These are phyloP conservation scores for Mariannaea elegans DNA, from an alignment of 2,329 filamentous ascomycete species.

Conservation along the genomic window DNA sequence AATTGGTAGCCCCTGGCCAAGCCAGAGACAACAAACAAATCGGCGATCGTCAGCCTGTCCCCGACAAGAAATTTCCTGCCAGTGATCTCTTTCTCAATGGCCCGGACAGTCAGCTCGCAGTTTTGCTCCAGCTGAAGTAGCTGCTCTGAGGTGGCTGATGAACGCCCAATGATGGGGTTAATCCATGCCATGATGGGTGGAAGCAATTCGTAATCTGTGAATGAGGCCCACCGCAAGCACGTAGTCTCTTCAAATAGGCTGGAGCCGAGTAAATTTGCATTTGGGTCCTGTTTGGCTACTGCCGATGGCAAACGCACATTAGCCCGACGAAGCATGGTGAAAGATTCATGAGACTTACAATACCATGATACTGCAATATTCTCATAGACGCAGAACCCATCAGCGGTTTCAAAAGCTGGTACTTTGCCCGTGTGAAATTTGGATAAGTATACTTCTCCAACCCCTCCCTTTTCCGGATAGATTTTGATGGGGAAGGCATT, in stretches of 20 bases:
- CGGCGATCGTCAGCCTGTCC: slow-evolving; percentile 15
- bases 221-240: slow-evolving; percentile 19
- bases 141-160: slow-evolving; percentile 16
- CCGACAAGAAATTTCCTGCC: slow-evolving; percentile 19
- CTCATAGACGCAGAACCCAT: slow-evolving; percentile 23
- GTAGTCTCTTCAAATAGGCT: slow-evolving; percentile 18
- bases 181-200: slow-evolving; percentile 25
- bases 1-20: slow-evolving; percentile 21
- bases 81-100: slow-evolving; percentile 20
- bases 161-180: slow-evolving; percentile 21
- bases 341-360: not conserved
- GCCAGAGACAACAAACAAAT: slow-evolving; percentile 21
- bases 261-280: slow-evolving; percentile 12
- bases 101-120: slow-evolving; percentile 16
- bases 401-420: slow-evolving; percentile 16
- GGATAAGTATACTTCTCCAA: slow-evolving; percentile 20
- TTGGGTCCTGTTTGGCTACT: slow-evolving; percentile 21
- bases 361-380: slow-evolving; percentile 23
- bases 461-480: slow-evolving; percentile 18
- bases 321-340: not conserved
- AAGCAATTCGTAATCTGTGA: slow-evolving; percentile 19
- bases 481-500: slow-evolving; percentile 21
- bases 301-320: no score
- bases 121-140: slow-evolving; percentile 15
- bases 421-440: slow-evolving; percentile 22